Percentiles rank a stretch among this genome's conserved stretches.
Evolutionary conservation across 169 alveolate species (phyloP).

Genomic region (Babesia bovis): DNA sequence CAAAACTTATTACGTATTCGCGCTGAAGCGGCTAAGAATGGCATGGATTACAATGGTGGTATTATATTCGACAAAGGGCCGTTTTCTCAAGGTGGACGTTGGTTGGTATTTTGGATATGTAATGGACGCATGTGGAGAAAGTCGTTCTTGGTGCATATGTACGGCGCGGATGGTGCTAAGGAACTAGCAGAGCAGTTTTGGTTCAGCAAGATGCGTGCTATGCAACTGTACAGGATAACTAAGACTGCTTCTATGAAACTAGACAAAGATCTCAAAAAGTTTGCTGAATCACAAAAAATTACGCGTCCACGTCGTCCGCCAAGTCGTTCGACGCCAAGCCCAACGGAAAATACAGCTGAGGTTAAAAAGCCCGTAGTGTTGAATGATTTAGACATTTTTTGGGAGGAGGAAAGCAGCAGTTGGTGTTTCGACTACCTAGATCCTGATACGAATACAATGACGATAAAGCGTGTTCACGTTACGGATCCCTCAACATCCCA

Average conservation of each 20-base stretch:
- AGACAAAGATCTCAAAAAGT: not conserved
- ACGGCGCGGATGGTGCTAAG: slow-evolving; percentile 70
- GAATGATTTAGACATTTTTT: slow-evolving; percentile 48
- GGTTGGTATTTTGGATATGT: slow-evolving; percentile 72
- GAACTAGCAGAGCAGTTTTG: slow-evolving; percentile 72
- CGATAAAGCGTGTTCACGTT: slow-evolving; percentile 3
- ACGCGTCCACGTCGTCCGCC: not conserved
- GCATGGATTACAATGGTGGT: slow-evolving; percentile 47
- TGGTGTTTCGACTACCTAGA: slow-evolving; percentile 63
- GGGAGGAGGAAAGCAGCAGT: slow-evolving; percentile 58
- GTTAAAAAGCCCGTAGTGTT: not conserved
- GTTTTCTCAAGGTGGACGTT: slow-evolving; percentile 67
- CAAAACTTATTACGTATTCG: not conserved
- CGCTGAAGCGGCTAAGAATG: not conserved
- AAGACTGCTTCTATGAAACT: not conserved
- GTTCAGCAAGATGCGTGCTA: slow-evolving; percentile 63
- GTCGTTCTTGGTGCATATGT: slow-evolving; percentile 52
- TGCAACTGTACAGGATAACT: slow-evolving; percentile 43
- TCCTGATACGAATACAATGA: slow-evolving; percentile 2
- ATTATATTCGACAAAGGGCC: slow-evolving; percentile 68
- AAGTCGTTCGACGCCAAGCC: not conserved
- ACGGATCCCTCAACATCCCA: not conserved
- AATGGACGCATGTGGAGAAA: slow-evolving; percentile 69
- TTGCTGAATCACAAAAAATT: not conserved
- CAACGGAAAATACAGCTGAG: not conserved